Evolutionary conservation across 2,329 filamentous ascomycete genomes (phyloP), one percentile per base, ranked within the genome.

Genomic region (Cladosporium austrohemisphaericum): DNA sequence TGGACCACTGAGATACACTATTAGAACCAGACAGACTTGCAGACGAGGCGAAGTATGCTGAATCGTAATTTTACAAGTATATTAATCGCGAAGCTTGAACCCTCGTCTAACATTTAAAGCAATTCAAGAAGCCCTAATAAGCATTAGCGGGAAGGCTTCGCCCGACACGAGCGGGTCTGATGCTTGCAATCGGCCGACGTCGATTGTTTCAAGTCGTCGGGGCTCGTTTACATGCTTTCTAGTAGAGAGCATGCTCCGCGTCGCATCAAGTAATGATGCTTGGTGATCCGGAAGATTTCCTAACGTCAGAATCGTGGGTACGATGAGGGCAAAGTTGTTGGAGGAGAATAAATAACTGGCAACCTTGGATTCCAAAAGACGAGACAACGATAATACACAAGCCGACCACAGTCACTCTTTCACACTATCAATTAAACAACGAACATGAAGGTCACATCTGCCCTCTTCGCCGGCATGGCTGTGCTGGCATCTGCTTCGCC

Each of bases 381-480:
- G n/a, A n/a, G n/a, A n/a, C n/a, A n/a, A n/a, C n/a, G n/a, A n/a
- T n/a, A n/a, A n/a, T n/a, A n/a, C 8, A 28, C 13, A n/a, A 13
- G 11, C 23, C 8, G 28, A 25, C 22, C 6, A 3, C 14, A 16
- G 37, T 28, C 37, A 40, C 23, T 40, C 37, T 28, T 40, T 40
- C 11, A 16, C 16, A 22, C 16, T 5, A 1, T 19, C 25, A 29
- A 3, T 25, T 11, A 14, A 31, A 16, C 19, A n/a, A 4, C 32
- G 22, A 55, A 18, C 3, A 60, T 59, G 55, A 57, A 55, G 45
- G 41, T 57, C 51, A 20, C 55, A 5, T 49, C 52, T 45, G 23
- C 51, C 41, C 3, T 55, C 14, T 31, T 51, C 50, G 20, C 52
- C 31, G 31, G 49, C 52, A 9, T 46, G 29, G 53, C 52, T 19